Conservation (phyloP, 805 yeast species). For the Kurtzmaniella fragi region DNA sequence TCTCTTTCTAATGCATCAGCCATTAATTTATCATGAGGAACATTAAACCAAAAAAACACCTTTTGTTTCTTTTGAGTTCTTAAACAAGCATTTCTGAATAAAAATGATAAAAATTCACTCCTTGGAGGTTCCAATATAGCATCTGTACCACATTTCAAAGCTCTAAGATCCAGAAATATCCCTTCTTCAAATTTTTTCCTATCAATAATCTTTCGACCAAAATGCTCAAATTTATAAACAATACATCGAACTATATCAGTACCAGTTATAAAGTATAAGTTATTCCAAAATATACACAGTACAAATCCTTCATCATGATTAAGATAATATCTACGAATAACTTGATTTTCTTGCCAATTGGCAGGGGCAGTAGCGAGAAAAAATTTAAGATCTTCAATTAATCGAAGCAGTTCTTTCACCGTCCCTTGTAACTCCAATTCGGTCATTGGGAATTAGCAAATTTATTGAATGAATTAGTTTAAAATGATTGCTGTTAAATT, state of each 20-base stretch:
- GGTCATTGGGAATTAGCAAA: background rate
- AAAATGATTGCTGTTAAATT: too few species aligned
- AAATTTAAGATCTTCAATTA: slow-evolving; percentile 75
- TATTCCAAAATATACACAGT: slow-evolving; percentile 91
- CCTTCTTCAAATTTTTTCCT: slow-evolving; percentile 97
- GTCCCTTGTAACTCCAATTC: background rate
- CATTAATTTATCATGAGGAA: slow-evolving; percentile 88
- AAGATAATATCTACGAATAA: slow-evolving; percentile 77
- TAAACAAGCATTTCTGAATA: slow-evolving; percentile 80
- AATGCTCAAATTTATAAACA: slow-evolving; percentile 80
- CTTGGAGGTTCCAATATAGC: slow-evolving; percentile 86
- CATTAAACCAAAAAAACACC: slow-evolving; percentile 95
- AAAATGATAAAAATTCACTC: slow-evolving; percentile 75
- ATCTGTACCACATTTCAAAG: slow-evolving; percentile 79
- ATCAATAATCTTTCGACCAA: slow-evolving; percentile 81
- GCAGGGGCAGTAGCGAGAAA: slow-evolving; percentile 93
- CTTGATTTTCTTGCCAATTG: slow-evolving; percentile 85
- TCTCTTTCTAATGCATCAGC: slow-evolving; percentile 93
- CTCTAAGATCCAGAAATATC: slow-evolving; percentile 83
- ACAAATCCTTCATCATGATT: slow-evolving; percentile 89
- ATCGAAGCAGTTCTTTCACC: slow-evolving; percentile 46
- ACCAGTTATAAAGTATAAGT: slow-evolving; percentile 85
- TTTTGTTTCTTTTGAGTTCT: slow-evolving; percentile 96
- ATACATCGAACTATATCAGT: slow-evolving; percentile 94
- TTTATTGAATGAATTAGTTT: background rate